A percentile compares a stretch with the other conserved stretches of the same genome.
Evolutionary conservation across 495 filamentous ascomycete genomes (phyloP).

Genomic region (Cetradonia linearis): DNA sequence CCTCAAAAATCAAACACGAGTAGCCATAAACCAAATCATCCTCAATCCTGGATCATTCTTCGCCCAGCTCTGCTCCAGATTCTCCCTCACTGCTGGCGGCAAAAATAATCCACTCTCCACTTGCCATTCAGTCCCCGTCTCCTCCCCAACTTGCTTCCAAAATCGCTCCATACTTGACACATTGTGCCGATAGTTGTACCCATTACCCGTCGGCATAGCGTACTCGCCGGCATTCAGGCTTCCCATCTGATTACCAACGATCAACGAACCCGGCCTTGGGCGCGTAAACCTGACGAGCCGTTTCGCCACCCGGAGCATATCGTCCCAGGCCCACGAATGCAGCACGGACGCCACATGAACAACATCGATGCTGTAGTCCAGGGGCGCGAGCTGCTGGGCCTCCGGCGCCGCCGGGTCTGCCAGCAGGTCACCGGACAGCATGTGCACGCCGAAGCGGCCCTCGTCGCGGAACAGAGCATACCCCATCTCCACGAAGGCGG

Average conservation of each 20-base stretch:
- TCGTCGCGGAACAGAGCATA: slow-evolving; percentile 43
- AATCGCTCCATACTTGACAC: slow-evolving; percentile 31
- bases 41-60: too few relatives aligned
- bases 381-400: slow-evolving; percentile 22
- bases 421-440: slow-evolving; percentile 31
- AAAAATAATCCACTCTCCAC: neutral
- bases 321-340: slow-evolving; percentile 46
- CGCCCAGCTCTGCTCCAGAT: neutral
- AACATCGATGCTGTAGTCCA: slow-evolving; percentile 43
- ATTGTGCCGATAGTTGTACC: slow-evolving; percentile 30
- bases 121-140: slow-evolving; percentile 32
- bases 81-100: neutral
- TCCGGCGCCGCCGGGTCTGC: slow-evolving; percentile 30
- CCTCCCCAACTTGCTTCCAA: slow-evolving; percentile 35
- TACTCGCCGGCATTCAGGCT: slow-evolving; percentile 11
- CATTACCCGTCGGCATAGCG: slow-evolving; percentile 21
- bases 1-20: too few relatives aligned
- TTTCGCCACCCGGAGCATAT: slow-evolving; percentile 41
- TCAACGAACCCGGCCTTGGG: slow-evolving; percentile 10
- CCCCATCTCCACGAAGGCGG: slow-evolving; percentile 41
- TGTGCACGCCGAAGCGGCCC: slow-evolving; percentile 23
- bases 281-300: slow-evolving; percentile 33
- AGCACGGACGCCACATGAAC: slow-evolving; percentile 47
- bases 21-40: too few relatives aligned
- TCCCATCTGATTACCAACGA: slow-evolving; percentile 14